Percentiles rank a stretch among this genome's conserved stretches.
Evolutionary conservation across 192 early-diverging fungal genomes (phyloP).

Genomic region (Coemansia sp.): DNA sequence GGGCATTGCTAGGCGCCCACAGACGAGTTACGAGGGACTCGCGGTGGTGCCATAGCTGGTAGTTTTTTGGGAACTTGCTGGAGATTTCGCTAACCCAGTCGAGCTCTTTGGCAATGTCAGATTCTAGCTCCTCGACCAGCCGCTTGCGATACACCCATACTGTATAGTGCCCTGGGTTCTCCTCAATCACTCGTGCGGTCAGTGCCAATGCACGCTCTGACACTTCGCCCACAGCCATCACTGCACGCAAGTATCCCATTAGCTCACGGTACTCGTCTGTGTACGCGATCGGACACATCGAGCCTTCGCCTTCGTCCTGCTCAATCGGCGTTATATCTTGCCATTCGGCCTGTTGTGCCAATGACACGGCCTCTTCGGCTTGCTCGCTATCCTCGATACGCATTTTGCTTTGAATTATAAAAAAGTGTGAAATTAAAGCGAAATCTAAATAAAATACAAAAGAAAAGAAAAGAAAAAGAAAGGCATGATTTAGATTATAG

Average conservation of each 20-base stretch:
- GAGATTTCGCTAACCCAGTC: slow-evolving; percentile 74
- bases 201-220: slow-evolving; percentile 79
- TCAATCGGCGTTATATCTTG: slow-evolving; percentile 41
- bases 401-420: not conserved
- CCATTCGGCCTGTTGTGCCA: slow-evolving; percentile 44
- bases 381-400: slow-evolving; percentile 8
- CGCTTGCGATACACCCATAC: slow-evolving; percentile 93
- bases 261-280: slow-evolving; percentile 45
- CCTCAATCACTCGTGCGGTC: slow-evolving; percentile 73
- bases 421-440: slow-evolving; percentile 1
- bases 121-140: slow-evolving; percentile 65
- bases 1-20: slow-evolving; percentile 17
- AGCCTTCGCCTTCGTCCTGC: slow-evolving; percentile 33
- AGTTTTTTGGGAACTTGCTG: slow-evolving; percentile 82
- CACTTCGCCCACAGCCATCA: slow-evolving; percentile 67
- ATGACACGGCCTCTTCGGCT: slow-evolving; percentile 8
- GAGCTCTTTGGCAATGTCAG: slow-evolving; percentile 71
- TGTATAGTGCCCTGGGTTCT: slow-evolving; percentile 94
- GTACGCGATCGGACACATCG: slow-evolving; percentile 50
- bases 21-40: slow-evolving; percentile 28
- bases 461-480: not conserved
- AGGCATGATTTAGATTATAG: slow-evolving; percentile 23
- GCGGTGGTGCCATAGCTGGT: slow-evolving; percentile 85
- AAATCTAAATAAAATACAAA: not conserved
- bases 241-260: slow-evolving; percentile 89